Base-by-base conservation (phyloP, 2,329 filamentous ascomycete genomes). In the Fusarium albosuccineum region DNA sequence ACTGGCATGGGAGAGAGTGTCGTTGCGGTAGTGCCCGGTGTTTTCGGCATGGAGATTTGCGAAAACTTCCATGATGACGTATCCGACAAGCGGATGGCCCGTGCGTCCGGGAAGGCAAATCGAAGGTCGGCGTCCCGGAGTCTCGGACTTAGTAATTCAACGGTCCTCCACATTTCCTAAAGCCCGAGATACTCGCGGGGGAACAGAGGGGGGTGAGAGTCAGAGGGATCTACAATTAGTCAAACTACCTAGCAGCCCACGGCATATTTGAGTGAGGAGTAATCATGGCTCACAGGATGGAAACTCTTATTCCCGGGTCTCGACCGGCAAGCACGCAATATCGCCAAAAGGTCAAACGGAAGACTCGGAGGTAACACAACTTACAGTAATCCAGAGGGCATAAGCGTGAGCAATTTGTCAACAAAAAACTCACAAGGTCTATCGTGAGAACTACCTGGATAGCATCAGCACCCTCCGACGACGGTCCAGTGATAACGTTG, bases 51-150 rank as follows among this genome's bases (percentile, higher is more conserved):
- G 10, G 27, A 57, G 48, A 41, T 70, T 60, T 66, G 52, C 58
- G 51, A 71, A 71, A 70, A 63, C 42, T 68, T 59, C 64, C 67
- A 61, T 50, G 45, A 71, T 71, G 68, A 71, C 68, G 68, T 71
- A 71, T 52, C 34, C 3, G 22, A 13, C 6, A 53, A 30, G 26
- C 37, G 6, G 36, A 26, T 71, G 68, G 68, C 52, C 65, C 68
- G 68, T 70, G 68, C 68, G 16, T 17, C 30, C 49, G 55, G 34
- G 27, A 48, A 49, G 34, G 14, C 46, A 33, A 49, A 17, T 13
- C 11, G 9, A 40, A 37, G 50, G 51, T 30, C 42, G 34, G 27
- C 39, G 17, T 17, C 42, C 36, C 14, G 64, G 68, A 65, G 59
- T 16, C 33, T 64, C 66, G 66, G 66, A 67, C 51, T 62, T 67